Evolutionary conservation across 805 yeast genomes (phyloP).

Genomic region (Hanseniaspora clermontiae): DNA sequence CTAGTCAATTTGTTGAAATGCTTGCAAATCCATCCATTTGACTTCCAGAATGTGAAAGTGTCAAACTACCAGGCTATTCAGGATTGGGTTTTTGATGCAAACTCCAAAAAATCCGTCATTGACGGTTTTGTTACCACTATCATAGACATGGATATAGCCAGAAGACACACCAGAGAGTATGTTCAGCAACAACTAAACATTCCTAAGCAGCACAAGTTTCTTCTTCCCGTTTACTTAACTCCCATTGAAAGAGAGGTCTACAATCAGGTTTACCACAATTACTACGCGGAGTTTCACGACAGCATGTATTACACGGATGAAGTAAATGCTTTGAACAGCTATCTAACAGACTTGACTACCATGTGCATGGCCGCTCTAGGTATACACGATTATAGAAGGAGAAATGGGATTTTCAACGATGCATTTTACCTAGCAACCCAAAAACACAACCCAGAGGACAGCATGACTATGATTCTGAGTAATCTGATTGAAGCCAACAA

Average conservation of each 20-base stretch:
- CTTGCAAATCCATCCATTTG: slow-evolving; percentile 54
- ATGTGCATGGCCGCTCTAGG: slow-evolving; percentile 13
- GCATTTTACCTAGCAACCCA: slow-evolving; percentile 21
- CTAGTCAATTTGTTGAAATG: slow-evolving; percentile 60
- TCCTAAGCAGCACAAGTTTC: slow-evolving; percentile 64
- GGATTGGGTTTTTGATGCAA: neutral
- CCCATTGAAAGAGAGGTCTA: slow-evolving; percentile 80
- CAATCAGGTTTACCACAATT: slow-evolving; percentile 47
- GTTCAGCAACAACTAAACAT: slow-evolving; percentile 63
- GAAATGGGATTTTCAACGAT: slow-evolving; percentile 14
- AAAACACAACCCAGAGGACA: slow-evolving; percentile 27
- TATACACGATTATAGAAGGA: slow-evolving; percentile 6
- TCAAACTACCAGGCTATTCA: neutral
- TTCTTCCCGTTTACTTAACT: slow-evolving; percentile 62
- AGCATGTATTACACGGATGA: slow-evolving; percentile 36
- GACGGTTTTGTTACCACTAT: slow-evolving; percentile 17
- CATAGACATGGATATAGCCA: slow-evolving; percentile 22
- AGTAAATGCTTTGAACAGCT: slow-evolving; percentile 41
- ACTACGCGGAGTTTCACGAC: slow-evolving; percentile 40
- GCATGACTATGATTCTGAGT: slow-evolving; percentile 56
- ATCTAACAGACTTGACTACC: slow-evolving; percentile 39
- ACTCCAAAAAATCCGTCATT: neutral
- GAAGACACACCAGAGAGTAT: slow-evolving; percentile 72
- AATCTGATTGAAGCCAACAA: slow-evolving; percentile 49
- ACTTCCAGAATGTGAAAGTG: slow-evolving; percentile 13